Conservation (phyloP, 441 rosid species). For the Gossypium schwendimanii region DNA sequence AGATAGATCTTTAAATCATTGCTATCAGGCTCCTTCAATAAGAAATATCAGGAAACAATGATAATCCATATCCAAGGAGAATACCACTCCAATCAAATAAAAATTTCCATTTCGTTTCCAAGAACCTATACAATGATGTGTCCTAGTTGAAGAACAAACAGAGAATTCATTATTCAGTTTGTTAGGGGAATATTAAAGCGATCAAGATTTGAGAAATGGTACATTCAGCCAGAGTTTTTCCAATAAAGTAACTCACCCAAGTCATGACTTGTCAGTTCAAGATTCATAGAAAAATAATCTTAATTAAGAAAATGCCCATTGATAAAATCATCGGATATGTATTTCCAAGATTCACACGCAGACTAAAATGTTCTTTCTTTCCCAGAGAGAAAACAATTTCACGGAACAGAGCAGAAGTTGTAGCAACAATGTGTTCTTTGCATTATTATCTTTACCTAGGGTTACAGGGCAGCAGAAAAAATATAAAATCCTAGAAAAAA, state of each 20-base stretch:
- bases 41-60: background rate
- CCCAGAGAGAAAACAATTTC: background rate
- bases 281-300: background rate
- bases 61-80: background rate
- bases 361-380: background rate
- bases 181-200: background rate
- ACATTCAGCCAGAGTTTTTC: too few species aligned
- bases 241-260: background rate
- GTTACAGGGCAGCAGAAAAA: background rate
- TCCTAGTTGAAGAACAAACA: conserved; percentile 3
- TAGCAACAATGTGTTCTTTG: background rate
- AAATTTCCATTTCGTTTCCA: background rate
- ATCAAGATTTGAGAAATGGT: background rate
- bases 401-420: background rate
- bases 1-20: background rate
- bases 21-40: background rate
- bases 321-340: background rate
- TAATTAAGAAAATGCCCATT: background rate
- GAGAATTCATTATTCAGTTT: background rate
- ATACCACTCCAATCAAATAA: background rate
- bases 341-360: background rate
- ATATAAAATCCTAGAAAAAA: background rate
- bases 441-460: background rate
- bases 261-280: background rate
- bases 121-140: background rate